A percentile compares a stretch with the other conserved stretches of the same genome.
phyloP scores from a whole-genome alignment of 2,329 filamentous ascomycete genomes.

The Phaeosphaeria sp. region DNA sequence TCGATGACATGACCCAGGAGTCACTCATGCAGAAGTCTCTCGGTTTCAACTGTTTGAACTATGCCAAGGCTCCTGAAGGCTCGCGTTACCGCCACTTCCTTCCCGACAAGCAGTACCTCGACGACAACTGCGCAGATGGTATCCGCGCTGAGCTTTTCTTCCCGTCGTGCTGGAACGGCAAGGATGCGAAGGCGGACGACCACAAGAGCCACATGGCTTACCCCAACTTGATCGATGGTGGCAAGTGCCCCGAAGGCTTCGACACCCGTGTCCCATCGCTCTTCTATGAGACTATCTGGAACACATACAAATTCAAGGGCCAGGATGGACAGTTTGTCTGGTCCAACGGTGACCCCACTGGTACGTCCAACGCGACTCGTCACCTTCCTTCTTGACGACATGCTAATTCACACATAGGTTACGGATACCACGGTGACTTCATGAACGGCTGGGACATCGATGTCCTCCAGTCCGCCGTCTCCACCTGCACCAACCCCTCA shows the following conservation, averaged over 20 bases:
- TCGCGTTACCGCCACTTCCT: slow-evolving; percentile 83
- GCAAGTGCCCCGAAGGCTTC: slow-evolving; percentile 62
- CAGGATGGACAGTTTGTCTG: slow-evolving; percentile 67
- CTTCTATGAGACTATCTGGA: slow-evolving; percentile 66
- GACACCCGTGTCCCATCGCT: slow-evolving; percentile 64
- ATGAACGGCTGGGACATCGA: slow-evolving; percentile 72
- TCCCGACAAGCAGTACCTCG: slow-evolving; percentile 79
- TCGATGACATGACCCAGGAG: slow-evolving; percentile 69
- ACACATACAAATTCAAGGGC: slow-evolving; percentile 59
- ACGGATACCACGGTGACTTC: slow-evolving; percentile 76
- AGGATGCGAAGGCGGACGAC: slow-evolving; percentile 62
- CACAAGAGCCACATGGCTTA: slow-evolving; percentile 71
- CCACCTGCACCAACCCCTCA: slow-evolving; percentile 73
- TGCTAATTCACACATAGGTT: slow-evolving; percentile 57
- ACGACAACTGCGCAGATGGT: slow-evolving; percentile 81
- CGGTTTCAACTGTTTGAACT: slow-evolving; percentile 96
- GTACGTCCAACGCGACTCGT: slow-evolving; percentile 55
- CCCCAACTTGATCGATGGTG: slow-evolving; percentile 60
- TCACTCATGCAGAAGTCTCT: slow-evolving; percentile 80
- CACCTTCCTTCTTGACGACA: not conserved
- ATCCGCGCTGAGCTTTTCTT: slow-evolving; percentile 76
- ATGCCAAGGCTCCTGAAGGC: slow-evolving; percentile 67
- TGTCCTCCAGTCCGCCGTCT: slow-evolving; percentile 70
- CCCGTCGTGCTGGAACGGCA: slow-evolving; percentile 77
- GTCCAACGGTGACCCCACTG: slow-evolving; percentile 74